Conservation (phyloP, 2,329 filamentous ascomycete genomes). For the Penicillium sclerotigenum region DNA sequence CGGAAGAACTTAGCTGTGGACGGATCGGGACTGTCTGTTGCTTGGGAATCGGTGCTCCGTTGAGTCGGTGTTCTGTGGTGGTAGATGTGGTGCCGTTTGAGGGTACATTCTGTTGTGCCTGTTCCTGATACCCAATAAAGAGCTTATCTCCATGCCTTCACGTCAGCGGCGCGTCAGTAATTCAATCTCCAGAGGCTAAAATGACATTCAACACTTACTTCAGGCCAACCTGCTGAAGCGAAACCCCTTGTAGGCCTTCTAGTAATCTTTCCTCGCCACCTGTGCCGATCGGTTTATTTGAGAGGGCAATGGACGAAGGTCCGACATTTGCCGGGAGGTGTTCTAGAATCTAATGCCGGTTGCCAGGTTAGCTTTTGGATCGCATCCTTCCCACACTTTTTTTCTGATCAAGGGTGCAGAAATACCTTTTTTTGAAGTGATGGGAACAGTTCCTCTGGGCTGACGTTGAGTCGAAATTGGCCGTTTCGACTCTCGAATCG, state of each 20-base stretch:
- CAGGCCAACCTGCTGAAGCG: slow-evolving; percentile 57
- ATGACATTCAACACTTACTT: slow-evolving; percentile 40
- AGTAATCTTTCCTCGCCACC: slow-evolving; percentile 55
- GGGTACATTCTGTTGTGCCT: slow-evolving; percentile 50
- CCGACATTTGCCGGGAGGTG: slow-evolving; percentile 58
- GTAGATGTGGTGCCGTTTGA: slow-evolving; percentile 26
- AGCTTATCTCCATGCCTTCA: slow-evolving; percentile 83
- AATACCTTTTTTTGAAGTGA: slow-evolving; percentile 50
- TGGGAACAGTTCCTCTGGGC: slow-evolving; percentile 69
- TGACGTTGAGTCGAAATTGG: slow-evolving; percentile 79
- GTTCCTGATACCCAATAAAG: slow-evolving; percentile 75
- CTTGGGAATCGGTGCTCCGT: slow-evolving; percentile 36
- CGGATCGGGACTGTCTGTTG: slow-evolving; percentile 63
- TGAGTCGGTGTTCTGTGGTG: slow-evolving; percentile 33
- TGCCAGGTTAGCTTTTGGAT: slow-evolving; percentile 9
- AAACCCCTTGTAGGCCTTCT: slow-evolving; percentile 51
- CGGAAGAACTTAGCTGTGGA: slow-evolving; percentile 54
- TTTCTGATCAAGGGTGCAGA: not conserved
- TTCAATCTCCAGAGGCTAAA: not conserved
- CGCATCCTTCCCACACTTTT: not conserved
- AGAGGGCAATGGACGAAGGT: slow-evolving; percentile 55
- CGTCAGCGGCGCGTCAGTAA: slow-evolving; percentile 20
- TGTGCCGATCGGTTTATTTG: slow-evolving; percentile 58
- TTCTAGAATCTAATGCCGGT: slow-evolving; percentile 49
- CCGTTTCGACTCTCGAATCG: slow-evolving; percentile 89